Evolutionary conservation across 495 filamentous ascomycete species (phyloP).

Genomic region (Aspergillus avenaceus): DNA sequence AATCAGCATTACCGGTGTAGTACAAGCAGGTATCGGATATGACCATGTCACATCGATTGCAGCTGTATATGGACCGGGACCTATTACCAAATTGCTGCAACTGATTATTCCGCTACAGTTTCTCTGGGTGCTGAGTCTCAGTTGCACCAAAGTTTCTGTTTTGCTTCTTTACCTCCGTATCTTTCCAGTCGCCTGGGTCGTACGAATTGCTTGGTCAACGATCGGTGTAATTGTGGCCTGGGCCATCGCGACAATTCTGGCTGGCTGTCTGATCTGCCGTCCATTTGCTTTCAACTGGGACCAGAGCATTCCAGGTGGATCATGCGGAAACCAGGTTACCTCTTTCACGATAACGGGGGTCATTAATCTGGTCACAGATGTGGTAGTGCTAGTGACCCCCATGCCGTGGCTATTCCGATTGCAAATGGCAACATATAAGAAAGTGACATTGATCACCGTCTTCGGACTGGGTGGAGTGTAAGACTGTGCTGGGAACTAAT

Average conservation of each 20-base stretch:
- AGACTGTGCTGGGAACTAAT: neutral
- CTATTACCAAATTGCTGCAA: constrained; percentile 12
- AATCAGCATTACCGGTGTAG: constrained; percentile 11
- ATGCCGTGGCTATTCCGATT: constrained; percentile 15
- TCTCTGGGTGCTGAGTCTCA: constrained; percentile 18
- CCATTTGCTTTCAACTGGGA: constrained; percentile 46
- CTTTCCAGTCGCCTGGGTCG: constrained; percentile 20
- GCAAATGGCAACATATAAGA: constrained; percentile 14
- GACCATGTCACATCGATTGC: constrained; percentile 6
- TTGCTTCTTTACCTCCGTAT: constrained; percentile 30
- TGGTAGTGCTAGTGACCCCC: constrained; percentile 36
- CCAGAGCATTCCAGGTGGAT: constrained; percentile 33
- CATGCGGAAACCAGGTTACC: constrained; percentile 41
- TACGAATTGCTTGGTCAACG: constrained; percentile 10
- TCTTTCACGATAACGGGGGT: constrained; percentile 26
- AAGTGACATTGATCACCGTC: constrained; percentile 13
- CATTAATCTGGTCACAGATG: constrained; percentile 40
- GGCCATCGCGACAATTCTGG: constrained; percentile 21
- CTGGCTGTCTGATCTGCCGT: constrained; percentile 40
- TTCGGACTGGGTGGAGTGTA: constrained; percentile 14
- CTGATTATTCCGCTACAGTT: constrained; percentile 16
- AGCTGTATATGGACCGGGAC: constrained; percentile 3
- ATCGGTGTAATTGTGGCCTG: constrained; percentile 21
- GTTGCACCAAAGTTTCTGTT: constrained; percentile 30
- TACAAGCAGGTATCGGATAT: constrained; percentile 13